A percentile compares a stretch with the other conserved stretches of the same genome.
Conservation (phyloP, 306 rosid species). For the Vigna trinervia region DNA sequence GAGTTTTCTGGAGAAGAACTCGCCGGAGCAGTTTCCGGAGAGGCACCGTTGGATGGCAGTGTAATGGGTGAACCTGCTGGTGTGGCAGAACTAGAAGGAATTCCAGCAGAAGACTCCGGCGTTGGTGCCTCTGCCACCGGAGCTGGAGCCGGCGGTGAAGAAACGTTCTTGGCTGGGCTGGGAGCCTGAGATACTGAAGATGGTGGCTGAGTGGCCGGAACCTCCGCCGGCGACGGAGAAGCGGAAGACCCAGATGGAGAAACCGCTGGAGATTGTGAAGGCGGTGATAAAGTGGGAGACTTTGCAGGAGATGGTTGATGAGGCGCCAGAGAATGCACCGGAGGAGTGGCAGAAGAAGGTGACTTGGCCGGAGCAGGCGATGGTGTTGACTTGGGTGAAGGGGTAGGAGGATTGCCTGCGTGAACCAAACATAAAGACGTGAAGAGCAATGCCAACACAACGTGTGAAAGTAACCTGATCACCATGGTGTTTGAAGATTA, state of each 20-base stretch:
- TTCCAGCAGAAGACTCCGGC: constrained; percentile 48
- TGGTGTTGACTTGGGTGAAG: constrained; percentile 61
- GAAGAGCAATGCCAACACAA: constrained; percentile 42
- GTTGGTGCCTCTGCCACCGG: constrained; percentile 53
- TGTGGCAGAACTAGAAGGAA: constrained; percentile 66
- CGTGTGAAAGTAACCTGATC: constrained; percentile 44
- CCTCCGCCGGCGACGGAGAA: constrained; percentile 40
- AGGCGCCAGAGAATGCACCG: constrained; percentile 37
- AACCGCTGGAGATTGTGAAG: constrained; percentile 53
- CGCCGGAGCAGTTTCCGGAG: constrained; percentile 60
- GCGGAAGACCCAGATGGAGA: constrained; percentile 31
- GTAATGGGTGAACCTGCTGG: constrained; percentile 60
- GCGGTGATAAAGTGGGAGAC: constrained; percentile 66
- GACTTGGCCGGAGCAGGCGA: constrained; percentile 35
- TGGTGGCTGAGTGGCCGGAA: constrained; percentile 49
- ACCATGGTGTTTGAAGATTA: constrained; percentile 31
- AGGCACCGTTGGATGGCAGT: constrained; percentile 58
- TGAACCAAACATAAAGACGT: constrained; percentile 28
- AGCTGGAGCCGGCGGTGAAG: constrained; percentile 57
- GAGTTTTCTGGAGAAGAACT: constrained; percentile 66
- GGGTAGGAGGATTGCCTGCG: constrained; percentile 72
- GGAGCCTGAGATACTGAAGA: constrained; percentile 52
- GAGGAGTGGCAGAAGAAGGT: constrained; percentile 42
- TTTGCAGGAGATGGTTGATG: constrained; percentile 55
- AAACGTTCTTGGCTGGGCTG: constrained; percentile 54